Conservation (phyloP, 192 early-diverging fungal species). For the Mortierella hygrophila region DNA sequence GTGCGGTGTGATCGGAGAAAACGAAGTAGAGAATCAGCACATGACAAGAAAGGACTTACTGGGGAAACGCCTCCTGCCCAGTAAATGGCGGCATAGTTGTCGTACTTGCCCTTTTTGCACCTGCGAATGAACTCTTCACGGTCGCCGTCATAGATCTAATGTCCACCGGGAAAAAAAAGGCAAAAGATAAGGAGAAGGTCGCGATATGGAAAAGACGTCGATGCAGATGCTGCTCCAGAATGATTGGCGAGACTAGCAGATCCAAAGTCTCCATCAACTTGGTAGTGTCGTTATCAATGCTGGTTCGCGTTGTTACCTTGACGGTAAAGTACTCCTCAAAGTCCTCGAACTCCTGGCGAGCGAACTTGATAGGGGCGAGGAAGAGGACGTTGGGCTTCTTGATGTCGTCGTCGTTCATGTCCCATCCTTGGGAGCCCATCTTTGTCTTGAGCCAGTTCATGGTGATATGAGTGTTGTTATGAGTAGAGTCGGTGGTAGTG, state of each 20-base stretch:
- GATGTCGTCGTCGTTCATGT: slow-evolving; percentile 46
- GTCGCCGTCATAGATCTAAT: slow-evolving; percentile 22
- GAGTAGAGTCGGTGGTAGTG: not conserved
- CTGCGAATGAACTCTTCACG: slow-evolving; percentile 32
- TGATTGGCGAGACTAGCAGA: not conserved
- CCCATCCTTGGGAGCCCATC: slow-evolving; percentile 56
- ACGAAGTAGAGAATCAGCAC: not conserved
- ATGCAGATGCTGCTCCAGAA: no score
- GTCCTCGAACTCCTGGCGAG: slow-evolving; percentile 47
- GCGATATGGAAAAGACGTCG: not conserved
- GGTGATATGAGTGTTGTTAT: not conserved
- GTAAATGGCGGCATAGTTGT: slow-evolving; percentile 45
- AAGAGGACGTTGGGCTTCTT: slow-evolving; percentile 53
- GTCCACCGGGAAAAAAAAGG: not conserved
- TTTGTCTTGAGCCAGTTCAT: slow-evolving; percentile 59
- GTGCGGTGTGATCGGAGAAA: not conserved
- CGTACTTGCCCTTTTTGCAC: slow-evolving; percentile 52
- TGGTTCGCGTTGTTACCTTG: slow-evolving; percentile 22
- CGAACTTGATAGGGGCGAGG: slow-evolving; percentile 25
- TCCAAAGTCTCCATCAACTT: not conserved
- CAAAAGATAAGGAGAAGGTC: no score
- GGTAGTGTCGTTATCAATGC: not conserved
- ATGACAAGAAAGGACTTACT: not conserved
- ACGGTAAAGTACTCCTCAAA: slow-evolving; percentile 52
- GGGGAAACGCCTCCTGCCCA: slow-evolving; percentile 13